A percentile compares a stretch with the other conserved stretches of the same genome.
phyloP scores from a whole-genome alignment of 1,284 basidiomycete species.

The Pseudozyma sp. region DNA sequence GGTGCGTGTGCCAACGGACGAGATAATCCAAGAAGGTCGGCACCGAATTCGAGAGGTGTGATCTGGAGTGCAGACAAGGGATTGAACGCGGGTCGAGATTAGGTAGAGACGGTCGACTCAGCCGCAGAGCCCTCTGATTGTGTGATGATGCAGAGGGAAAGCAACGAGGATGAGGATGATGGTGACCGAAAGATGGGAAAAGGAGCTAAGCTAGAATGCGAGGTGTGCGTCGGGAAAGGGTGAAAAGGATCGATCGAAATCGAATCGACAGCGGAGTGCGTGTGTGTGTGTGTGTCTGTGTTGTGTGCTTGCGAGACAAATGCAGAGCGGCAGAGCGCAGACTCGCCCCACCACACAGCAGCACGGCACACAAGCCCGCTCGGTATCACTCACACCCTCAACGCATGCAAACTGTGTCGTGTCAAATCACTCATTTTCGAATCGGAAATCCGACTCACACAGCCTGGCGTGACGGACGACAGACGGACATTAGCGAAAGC shows the following conservation, averaged over 20 bases:
- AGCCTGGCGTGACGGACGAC: too few species aligned
- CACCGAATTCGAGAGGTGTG: too few species aligned
- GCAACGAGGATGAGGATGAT: slow-evolving; percentile 16
- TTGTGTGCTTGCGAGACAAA: neutral
- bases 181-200: slow-evolving; percentile 2
- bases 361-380: too few species aligned
- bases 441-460: too few species aligned
- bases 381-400: too few species aligned
- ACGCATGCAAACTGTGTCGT: too few species aligned
- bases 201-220: too few species aligned
- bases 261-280: slow-evolving; percentile 9
- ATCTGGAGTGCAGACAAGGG: too few species aligned
- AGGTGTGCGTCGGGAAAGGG: too few species aligned
- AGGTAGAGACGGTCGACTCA: slow-evolving; percentile 10
- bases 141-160: slow-evolving; percentile 13
- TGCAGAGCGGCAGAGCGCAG: slow-evolving; percentile 4
- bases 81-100: too few species aligned
- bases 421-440: too few species aligned
- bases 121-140: slow-evolving; percentile 13
- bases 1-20: neutral
- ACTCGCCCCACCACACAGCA: neutral
- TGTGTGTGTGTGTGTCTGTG: slow-evolving; percentile 5
- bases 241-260: neutral
- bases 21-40: neutral
- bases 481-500: too few species aligned